Base-by-base conservation (phyloP, 2,329 filamentous ascomycete species). In the Diaporthe eres region DNA sequence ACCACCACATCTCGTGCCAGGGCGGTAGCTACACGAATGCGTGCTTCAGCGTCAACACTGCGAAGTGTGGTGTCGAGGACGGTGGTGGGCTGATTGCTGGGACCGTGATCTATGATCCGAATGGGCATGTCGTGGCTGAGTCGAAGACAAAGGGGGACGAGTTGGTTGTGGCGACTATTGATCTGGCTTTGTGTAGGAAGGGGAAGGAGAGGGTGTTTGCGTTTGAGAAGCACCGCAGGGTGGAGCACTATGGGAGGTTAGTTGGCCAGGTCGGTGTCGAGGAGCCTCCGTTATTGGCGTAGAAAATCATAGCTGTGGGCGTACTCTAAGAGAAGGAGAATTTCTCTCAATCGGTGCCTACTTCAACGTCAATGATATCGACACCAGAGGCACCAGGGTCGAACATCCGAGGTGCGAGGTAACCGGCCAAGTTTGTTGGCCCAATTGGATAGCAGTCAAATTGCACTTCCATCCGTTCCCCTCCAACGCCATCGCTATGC, bases 11-110 rank as follows among this genome's bases (percentile, higher is more conserved):
- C 28, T 85, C 87, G 12, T 87, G 88, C 84, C 87, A 89, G 79
- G 84, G 85, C 1, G 88, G 89, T 67, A 87, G 85, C 76, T 90
- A 90, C 78, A 88, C 88, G 80, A 89, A 90, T 78, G 85, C 86
- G 10, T 88, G 86, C 74, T 90, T 88, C 78, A 87, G 85, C 25
- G 85, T 90, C 74, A 85, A 84, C 55, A 84, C 86, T 3, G 88
- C 86, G 17, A 86, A 88, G 73, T 88, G 86, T 49, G 88, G 88
- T 5, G 77, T 86, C 8, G 88, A 90, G 78, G 88, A 90, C 79
- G 76, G 76, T 3, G 76, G 76, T 8, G 53, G 68, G 39, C 49
- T 77, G 61, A 77, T 77, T 19, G 76, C 74, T 5, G 76, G 76
- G 1, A 73, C 74, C 28, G 71, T 77, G 37, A 76, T 77, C 2